phyloP scores from a whole-genome alignment of 306 rosid species.

The Pterocarpus santalinus region DNA sequence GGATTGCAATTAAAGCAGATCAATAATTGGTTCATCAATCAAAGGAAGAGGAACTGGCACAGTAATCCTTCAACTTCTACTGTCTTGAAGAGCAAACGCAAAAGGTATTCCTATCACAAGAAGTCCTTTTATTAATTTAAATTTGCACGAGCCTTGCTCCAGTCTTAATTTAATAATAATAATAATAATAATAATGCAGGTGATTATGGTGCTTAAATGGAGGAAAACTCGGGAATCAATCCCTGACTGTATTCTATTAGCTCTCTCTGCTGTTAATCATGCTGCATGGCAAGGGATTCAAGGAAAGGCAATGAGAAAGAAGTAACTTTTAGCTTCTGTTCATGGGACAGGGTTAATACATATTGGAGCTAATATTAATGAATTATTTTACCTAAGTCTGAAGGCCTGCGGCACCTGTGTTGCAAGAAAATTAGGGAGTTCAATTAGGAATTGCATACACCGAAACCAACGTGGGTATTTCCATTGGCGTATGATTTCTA shows the following conservation, averaged over 20 bases:
- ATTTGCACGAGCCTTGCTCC: slow-evolving; percentile 49
- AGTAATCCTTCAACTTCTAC: slow-evolving; percentile 95
- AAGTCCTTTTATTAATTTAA: not conserved
- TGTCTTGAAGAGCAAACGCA: slow-evolving; percentile 94
- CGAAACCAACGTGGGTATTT: slow-evolving; percentile 46
- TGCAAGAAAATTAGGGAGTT: slow-evolving; percentile 53
- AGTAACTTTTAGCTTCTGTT: slow-evolving; percentile 38
- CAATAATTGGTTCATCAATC: slow-evolving; percentile 98
- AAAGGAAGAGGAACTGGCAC: slow-evolving; percentile 99
- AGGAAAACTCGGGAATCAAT: slow-evolving; percentile 39
- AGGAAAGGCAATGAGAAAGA: slow-evolving; percentile 40
- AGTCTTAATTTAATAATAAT: slow-evolving; percentile 54
- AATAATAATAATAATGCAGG: slow-evolving; percentile 78
- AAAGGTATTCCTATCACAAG: slow-evolving; percentile 63
- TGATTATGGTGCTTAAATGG: slow-evolving; percentile 63
- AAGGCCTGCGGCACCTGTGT: slow-evolving; percentile 45
- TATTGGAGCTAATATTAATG: slow-evolving; percentile 40
- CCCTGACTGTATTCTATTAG: not conserved
- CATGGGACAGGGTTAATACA: slow-evolving; percentile 45
- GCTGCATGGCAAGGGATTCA: slow-evolving; percentile 43
- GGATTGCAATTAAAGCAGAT: slow-evolving; percentile 96
- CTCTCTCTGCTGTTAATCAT: slow-evolving; percentile 38
- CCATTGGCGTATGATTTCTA: slow-evolving; percentile 54
- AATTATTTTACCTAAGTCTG: slow-evolving; percentile 28
- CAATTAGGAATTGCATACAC: slow-evolving; percentile 50